Conservation (phyloP, 1,139 yeast genomes). For the Hansenula sp. region DNA sequence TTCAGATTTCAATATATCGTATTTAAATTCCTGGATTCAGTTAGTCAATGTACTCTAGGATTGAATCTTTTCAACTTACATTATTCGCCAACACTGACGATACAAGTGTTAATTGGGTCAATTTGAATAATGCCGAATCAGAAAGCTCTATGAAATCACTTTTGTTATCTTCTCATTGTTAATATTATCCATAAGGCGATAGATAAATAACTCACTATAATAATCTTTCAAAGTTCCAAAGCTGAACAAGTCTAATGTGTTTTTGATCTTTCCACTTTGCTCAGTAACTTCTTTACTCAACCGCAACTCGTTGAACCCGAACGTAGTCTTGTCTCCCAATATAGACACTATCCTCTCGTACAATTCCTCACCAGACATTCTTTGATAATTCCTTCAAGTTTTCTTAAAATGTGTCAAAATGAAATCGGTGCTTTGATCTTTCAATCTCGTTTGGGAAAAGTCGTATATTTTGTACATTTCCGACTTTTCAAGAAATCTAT, state of each 20-base stretch:
- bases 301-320: conserved; percentile 20
- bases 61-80: conserved; percentile 5
- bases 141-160: conserved; percentile 15
- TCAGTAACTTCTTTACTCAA: conserved; percentile 2
- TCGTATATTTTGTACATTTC: background rate
- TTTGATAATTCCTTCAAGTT: background rate
- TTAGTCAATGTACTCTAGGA: background rate
- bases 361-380: background rate
- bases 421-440: background rate
- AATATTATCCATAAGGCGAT: background rate
- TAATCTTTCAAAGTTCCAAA: conserved; percentile 27
- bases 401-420: background rate
- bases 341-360: background rate
- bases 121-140: conserved; percentile 21
- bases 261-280: conserved; percentile 8
- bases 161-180: background rate
- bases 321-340: conserved; percentile 13
- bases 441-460: no score
- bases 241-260: conserved; percentile 26
- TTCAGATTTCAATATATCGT: conserved; percentile 8
- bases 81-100: conserved; percentile 16
- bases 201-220: background rate
- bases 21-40: conserved; percentile 5
- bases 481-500: background rate
- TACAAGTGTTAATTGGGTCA: conserved; percentile 27